Evolutionary conservation across 441 rosid genomes (phyloP).

Genomic region (Gossypium schwendimanii): DNA sequence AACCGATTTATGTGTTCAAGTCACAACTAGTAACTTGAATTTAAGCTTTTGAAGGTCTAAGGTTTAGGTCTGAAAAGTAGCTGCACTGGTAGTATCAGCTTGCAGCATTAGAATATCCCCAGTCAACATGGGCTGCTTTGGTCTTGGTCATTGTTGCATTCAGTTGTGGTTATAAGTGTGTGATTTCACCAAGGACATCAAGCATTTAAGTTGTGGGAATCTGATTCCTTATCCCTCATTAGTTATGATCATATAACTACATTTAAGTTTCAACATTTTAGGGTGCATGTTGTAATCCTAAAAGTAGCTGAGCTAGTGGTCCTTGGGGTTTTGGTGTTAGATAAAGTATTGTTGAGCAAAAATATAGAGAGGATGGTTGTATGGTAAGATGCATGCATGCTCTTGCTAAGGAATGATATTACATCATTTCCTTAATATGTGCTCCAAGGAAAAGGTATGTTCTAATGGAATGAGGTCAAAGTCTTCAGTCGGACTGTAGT

Average conservation of each 20-base stretch:
- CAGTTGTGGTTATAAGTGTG: background rate
- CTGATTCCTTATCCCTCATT: background rate
- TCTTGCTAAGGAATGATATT: background rate
- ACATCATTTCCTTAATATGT: background rate
- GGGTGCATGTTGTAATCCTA: background rate
- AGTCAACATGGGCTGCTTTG: background rate
- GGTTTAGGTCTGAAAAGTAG: background rate
- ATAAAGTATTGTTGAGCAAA: background rate
- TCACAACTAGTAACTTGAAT: background rate
- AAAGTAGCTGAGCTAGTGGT: background rate
- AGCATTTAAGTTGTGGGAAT: background rate
- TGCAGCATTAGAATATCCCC: background rate
- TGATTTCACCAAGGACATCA: background rate
- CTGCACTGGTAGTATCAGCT: background rate
- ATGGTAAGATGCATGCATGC: background rate
- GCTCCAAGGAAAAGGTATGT: background rate
- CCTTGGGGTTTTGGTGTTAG: background rate
- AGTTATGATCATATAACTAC: background rate
- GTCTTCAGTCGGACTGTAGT: background rate
- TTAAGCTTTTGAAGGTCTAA: background rate
- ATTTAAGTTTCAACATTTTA: background rate
- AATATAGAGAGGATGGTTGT: background rate
- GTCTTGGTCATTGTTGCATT: background rate
- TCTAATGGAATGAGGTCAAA: background rate
- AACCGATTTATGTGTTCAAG: background rate